These are phyloP conservation scores for Colletotrichum phormii DNA, from an alignment of 2,329 filamentous ascomycete species.

Conservation along the genomic window DNA sequence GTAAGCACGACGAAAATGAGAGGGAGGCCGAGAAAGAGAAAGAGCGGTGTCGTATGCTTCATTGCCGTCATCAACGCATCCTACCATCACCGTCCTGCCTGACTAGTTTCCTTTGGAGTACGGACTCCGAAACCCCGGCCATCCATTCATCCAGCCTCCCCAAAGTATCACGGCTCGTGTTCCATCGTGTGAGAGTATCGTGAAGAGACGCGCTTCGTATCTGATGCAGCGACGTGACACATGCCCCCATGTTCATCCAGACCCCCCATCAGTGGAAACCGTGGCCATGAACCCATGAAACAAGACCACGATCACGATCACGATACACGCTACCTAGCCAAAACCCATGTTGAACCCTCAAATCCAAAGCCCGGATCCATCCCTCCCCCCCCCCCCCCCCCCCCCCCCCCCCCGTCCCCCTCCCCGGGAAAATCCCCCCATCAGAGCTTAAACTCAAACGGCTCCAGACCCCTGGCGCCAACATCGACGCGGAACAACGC, in stretches of 20 bases:
- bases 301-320: neutral
- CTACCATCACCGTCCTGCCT: neutral
- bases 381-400: no score
- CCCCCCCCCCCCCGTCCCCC: no score
- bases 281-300: no score
- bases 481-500: constrained; percentile 83
- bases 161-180: neutral
- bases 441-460: constrained; percentile 72
- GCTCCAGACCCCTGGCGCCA: constrained; percentile 72
- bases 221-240: neutral
- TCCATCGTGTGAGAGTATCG: neutral
- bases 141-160: neutral
- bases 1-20: neutral
- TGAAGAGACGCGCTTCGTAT: neutral
- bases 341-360: neutral
- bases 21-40: neutral
- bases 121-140: neutral
- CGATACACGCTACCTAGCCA: neutral
- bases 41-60: constrained; percentile 16
- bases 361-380: neutral
- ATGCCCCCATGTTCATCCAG: neutral
- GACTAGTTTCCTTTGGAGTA: neutral
- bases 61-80: constrained; percentile 9
- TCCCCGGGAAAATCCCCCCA: neutral
- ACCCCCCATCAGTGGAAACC: neutral